phyloP scores from a whole-genome alignment of 73 alveolate species.

The Tetrahymena borealis region DNA sequence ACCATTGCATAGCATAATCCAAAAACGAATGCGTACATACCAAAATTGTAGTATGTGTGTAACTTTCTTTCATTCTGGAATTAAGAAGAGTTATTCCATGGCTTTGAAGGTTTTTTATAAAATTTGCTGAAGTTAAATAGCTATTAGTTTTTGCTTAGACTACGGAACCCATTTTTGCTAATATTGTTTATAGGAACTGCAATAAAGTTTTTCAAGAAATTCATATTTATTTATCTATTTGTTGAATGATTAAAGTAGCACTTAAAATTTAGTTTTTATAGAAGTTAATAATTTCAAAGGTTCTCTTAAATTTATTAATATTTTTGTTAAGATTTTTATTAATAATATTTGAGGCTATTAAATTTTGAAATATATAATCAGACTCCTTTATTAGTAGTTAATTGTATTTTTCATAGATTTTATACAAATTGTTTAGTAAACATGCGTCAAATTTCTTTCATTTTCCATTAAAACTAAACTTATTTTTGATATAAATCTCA shows the following conservation, averaged over 20 bases:
- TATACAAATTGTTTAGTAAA: no score
- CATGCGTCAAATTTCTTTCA: no score
- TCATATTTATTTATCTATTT: not conserved
- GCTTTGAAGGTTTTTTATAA: not conserved
- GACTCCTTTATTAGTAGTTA: no score
- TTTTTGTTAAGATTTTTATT: not conserved
- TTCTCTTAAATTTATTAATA: not conserved
- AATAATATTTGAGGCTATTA: not conserved
- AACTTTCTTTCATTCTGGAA: slow-evolving; percentile 21
- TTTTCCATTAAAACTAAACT: no score
- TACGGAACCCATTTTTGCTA: not conserved
- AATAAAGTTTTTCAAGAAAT: not conserved
- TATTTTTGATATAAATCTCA: no score
- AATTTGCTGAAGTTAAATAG: not conserved
- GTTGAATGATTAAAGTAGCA: not conserved
- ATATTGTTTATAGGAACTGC: not conserved
- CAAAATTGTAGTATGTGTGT: slow-evolving; percentile 24
- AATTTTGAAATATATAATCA: no score
- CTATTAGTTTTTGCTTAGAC: not conserved
- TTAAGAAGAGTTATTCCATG: not conserved
- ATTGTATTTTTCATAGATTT: no score
- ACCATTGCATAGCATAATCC: slow-evolving; percentile 40
- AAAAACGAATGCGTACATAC: slow-evolving; percentile 30
- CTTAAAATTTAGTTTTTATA: not conserved
- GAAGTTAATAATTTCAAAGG: not conserved